Evolutionary conservation across 192 early-diverging fungal species (phyloP), one percentile per base, ranked within the genome.

Genomic region (Ambispora gerdemannii): DNA sequence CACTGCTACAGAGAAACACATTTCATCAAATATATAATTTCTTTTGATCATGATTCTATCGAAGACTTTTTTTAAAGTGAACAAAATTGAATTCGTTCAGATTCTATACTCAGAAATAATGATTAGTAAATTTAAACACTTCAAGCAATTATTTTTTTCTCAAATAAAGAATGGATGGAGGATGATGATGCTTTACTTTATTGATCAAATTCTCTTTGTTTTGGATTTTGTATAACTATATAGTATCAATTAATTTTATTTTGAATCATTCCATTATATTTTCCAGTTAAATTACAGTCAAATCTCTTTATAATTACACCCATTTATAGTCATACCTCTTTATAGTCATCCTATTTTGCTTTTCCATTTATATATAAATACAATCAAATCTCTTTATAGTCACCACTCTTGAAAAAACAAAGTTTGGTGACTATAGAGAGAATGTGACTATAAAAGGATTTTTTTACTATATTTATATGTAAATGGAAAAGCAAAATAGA

Each of bases 21-120:
- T 60, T n/a, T 60, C 27, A 28, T 60, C 27, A 28, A 60, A 60
- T 15, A 31, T 60, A 60, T 60, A 60, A 22, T 60, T 60, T 13
- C n/a, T 52, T 52, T 52, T 24, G 1, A 24, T 24, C n/a, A 60
- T 30, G 3, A 60, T 0, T 31, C 58, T 28, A 60, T 60, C 58
- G 2, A 60, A 60, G n/a, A 60, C 32, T 60, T 60, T 17, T 34
- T 60, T 60, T 31, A 60, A 60, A 17, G 0, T 11, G 58, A 28
- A 28, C 17, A 24, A 60, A 34, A 63, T 25, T 35, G 33, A 22
- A 63, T 43, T 38, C 4, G 20, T 38, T 47, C 61, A 35, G 35
- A 63, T 35, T 20, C 4, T 63, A 36, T 20, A 63, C 22, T 58
- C 4, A 58, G 25, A 24, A 52, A 52, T 52, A 52, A 52, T 52